Evolutionary conservation across 768 basidiomycete genomes (phyloP).

Genomic region (Kwoniella sp.): DNA sequence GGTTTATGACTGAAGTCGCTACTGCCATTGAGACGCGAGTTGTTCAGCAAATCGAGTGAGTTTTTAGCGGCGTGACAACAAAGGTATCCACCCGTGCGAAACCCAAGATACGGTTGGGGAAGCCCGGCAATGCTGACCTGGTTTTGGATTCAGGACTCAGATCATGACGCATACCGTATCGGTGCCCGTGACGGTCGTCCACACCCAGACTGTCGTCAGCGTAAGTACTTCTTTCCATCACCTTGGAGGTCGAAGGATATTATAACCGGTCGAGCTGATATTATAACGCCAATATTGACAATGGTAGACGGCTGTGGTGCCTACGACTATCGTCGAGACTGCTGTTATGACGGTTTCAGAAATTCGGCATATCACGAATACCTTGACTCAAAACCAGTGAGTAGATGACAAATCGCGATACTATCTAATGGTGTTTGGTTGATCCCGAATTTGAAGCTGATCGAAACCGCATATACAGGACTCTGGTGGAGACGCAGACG

Average conservation of each 20-base stretch:
- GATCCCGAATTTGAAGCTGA: too few relatives aligned
- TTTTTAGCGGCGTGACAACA: not conserved
- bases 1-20: not conserved
- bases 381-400: not conserved
- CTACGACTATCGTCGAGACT: conserved; percentile 27
- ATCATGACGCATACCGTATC: conserved; percentile 1
- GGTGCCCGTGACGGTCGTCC: conserved; percentile 3
- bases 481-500: not conserved
- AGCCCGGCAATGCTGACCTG: too few relatives aligned
- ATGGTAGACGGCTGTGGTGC: conserved; percentile 9
- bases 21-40: not conserved
- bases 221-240: too few relatives aligned
- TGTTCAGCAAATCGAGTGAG: not conserved
- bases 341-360: conserved; percentile 5
- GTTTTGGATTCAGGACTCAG: not conserved
- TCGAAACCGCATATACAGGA: not conserved
- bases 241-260: too few relatives aligned
- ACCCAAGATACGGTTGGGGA: too few relatives aligned
- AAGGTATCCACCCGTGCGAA: too few relatives aligned
- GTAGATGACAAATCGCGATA: too few relatives aligned
- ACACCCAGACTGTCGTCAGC: conserved; percentile 13
- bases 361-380: not conserved
- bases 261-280: too few relatives aligned
- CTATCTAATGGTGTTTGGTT: too few relatives aligned
- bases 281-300: too few relatives aligned